Base-by-base conservation (phyloP, 2,329 filamentous ascomycete species). In the Ascochyta lentis region DNA sequence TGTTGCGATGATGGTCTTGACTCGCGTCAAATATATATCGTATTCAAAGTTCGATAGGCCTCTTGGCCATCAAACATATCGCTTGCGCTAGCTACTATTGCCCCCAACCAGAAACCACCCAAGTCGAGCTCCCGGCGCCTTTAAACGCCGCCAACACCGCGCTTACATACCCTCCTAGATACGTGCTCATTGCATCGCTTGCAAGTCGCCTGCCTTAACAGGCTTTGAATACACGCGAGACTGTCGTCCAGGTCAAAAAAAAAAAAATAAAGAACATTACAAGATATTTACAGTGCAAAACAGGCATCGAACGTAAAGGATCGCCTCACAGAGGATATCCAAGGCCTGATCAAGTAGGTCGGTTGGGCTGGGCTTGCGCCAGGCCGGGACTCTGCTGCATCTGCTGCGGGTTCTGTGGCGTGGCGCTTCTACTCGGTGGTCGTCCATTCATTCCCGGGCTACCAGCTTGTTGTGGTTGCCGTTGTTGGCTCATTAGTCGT, bases 361-460 rank as follows among this genome's bases (percentile, higher is more conserved):
- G 42, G 15, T 56, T 56, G 33, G 69, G 56, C 58, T 73, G 71
- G 35, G 70, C 70, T 58, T 74, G 71, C 56, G 71, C 68, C 52
- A 71, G 58, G 26, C 67, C 65, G 8, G 71, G 71, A 54, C 71
- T 73, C 50, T 73, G 70, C 59, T 70, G 66, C 58, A 72, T 66
- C 53, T 65, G 63, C 54, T 71, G 66, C 31, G 70, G 65, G 44
- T 75, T 74, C 47, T 75, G 73, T 12, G 74, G 74, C 33, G 74
- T 77, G 23, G 72, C 74, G 59, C 74, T 77, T 47, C 74, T 63
- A 55, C 74, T 77, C 34, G 65, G 63, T 47, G 66, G 70, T 53
- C 67, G 60, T 34, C 66, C 69, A 48, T 64, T 73, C 56, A 74
- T 51, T 38, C 66, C 65, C 7, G 71, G 72, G 54, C 70, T 73